Evolutionary conservation across 306 rosid species (phyloP).

Genomic region (Crataegus laevigata): DNA sequence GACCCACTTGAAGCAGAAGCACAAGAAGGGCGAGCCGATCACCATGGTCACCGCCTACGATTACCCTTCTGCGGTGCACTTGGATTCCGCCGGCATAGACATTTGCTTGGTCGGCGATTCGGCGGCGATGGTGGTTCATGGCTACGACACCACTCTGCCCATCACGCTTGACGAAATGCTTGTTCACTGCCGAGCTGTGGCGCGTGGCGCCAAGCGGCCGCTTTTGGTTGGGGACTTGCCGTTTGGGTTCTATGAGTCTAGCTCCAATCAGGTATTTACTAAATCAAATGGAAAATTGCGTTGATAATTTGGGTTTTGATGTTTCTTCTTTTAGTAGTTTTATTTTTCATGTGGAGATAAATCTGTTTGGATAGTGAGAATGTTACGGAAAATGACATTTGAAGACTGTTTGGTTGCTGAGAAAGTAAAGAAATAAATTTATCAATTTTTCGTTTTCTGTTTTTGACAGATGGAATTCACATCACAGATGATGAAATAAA

Average conservation of each 20-base stretch:
- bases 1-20: conserved; percentile 45
- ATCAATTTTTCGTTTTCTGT: not conserved
- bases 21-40: conserved; percentile 52
- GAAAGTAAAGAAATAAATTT: not conserved
- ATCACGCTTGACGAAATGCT: conserved; percentile 68
- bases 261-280: conserved; percentile 48
- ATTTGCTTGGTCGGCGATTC: conserved; percentile 84
- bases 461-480: not conserved
- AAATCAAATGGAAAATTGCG: not conserved
- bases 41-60: conserved; percentile 93
- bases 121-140: conserved; percentile 94
- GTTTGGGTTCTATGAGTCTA: conserved; percentile 70
- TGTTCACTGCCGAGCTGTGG: conserved; percentile 74
- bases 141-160: conserved; percentile 73
- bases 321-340: not conserved
- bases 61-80: conserved; percentile 77
- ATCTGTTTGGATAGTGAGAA: not conserved
- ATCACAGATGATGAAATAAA: not conserved
- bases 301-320: not conserved
- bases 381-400: not conserved
- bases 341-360: not conserved
- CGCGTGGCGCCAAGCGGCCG: conserved; percentile 75
- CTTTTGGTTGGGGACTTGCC: conserved; percentile 86
- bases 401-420: conserved; percentile 6
- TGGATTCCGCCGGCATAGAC: conserved; percentile 60